Evolutionary conservation across 164 flowering plant genomes (phyloP).

Genomic region (Chimonanthus salicifolius): DNA sequence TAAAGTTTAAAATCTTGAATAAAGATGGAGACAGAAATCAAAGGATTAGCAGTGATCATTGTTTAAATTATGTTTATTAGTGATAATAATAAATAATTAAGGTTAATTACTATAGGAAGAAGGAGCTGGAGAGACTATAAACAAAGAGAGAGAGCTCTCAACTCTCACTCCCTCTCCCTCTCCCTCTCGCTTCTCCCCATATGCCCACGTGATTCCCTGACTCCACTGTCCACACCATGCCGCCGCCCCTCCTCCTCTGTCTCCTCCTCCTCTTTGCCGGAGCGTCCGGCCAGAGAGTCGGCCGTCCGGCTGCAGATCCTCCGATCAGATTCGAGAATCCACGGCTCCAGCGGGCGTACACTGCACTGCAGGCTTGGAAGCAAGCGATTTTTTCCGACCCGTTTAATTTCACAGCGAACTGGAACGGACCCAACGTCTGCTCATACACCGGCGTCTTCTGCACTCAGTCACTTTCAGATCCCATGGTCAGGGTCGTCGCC

Average conservation of each 20-base stretch:
- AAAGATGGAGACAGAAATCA: no score
- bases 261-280: constrained; percentile 6
- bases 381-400: constrained; percentile 66
- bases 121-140: neutral
- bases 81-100: no score
- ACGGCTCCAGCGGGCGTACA: constrained; percentile 52
- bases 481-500: constrained; percentile 41
- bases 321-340: constrained; percentile 24
- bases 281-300: neutral
- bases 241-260: constrained; percentile 3
- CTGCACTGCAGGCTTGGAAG: constrained; percentile 74
- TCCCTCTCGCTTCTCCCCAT: neutral
- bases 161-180: neutral
- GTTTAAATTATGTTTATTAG: no score
- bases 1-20: no score
- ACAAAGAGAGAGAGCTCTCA: neutral
- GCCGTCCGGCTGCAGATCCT: neutral
- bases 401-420: constrained; percentile 50
- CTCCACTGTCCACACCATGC: neutral
- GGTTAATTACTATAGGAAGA: no score
- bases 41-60: no score
- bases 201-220: neutral
- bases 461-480: constrained; percentile 28
- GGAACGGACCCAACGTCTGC: constrained; percentile 70
- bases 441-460: constrained; percentile 59